Evolutionary conservation across 805 yeast species (phyloP), one percentile per base, ranked within the genome.

Genomic region (Sugiyamaella marilandica): DNA sequence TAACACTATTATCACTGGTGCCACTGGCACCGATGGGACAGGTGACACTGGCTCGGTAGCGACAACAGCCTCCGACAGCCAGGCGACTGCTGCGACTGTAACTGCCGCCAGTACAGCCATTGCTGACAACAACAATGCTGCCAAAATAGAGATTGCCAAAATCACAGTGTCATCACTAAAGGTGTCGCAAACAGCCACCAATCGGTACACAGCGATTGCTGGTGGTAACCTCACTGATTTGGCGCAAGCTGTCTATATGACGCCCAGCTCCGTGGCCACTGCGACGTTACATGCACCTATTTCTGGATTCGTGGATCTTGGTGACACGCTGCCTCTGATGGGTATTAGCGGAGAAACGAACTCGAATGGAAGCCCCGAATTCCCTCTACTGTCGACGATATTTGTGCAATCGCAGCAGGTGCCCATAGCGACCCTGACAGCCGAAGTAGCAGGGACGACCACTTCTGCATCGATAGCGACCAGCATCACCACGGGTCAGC

Each of bases 261-360:
- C 50, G 16, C 34, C 21, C 19, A 10, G 11, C n/a, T 26, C 29
- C 21, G 13, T 44, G 2, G n/a, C 29, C 16, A 50, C 53, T 18
- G 53, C 49, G 5, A n/a, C 31, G 13, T 18, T 45, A 8, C 13
- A 18, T 13, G 16, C 53, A 16, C 46, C 46, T 19, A 21, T 3
- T 11, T n/a, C 18, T 7, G 44, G 45, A 10, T 53, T 49, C 45
- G 39, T 44, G 14, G 54, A 49, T 21, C 35, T 14, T 21, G 56
- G 56, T 8, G 41, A 41, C 35, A 10, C 19, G n/a, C 45, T 53
- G 32, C 56, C 56, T 13, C 47, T 53, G 10, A 49, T 53, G 55
- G 53, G 53, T n/a, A 16, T 39, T 10, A 39, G 21, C 21, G 43
- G 21, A 3, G 24, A 14, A 10, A 39, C 43, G 3, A 9, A 9